These are phyloP conservation scores for Vaccinium macrocarpon DNA, from an alignment of 148 eudicot species.

Conservation along the genomic window DNA sequence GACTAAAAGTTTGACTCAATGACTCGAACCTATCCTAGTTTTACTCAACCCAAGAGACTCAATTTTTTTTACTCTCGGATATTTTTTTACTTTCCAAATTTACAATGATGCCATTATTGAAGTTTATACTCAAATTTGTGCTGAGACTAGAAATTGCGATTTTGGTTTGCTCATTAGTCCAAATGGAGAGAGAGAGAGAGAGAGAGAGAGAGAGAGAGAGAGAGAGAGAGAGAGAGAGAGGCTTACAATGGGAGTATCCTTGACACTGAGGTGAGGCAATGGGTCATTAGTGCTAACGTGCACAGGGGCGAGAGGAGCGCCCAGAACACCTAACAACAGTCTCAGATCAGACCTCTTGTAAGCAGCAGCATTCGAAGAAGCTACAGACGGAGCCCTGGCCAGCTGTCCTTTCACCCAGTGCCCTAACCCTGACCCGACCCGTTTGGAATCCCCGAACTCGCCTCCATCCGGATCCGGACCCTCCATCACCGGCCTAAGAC, in stretches of 20 bases:
- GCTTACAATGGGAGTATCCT: conserved; percentile 58
- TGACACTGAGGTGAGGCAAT: conserved; percentile 48
- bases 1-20: neutral
- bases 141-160: neutral
- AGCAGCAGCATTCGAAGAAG: conserved; percentile 6
- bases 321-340: conserved; percentile 50
- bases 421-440: conserved; percentile 40
- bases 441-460: conserved; percentile 42
- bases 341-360: conserved; percentile 45
- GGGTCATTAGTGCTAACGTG: conserved; percentile 42
- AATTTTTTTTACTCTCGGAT: neutral
- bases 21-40: neutral
- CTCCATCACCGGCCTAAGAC: conserved; percentile 51
- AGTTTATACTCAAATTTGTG: neutral
- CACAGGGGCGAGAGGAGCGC: conserved; percentile 58
- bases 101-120: neutral
- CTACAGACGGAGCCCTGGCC: conserved; percentile 33
- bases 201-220: neutral
- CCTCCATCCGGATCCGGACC: conserved; percentile 72
- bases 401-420: conserved; percentile 35
- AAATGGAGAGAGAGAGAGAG: neutral
- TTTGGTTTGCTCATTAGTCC: neutral
- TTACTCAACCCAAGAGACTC: neutral
- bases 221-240: neutral
- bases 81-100: neutral